Percentiles rank a stretch among this genome's conserved stretches.
Conservation (phyloP, 768 basidiomycete genomes). For the Coprinopsis strossmayeri region DNA sequence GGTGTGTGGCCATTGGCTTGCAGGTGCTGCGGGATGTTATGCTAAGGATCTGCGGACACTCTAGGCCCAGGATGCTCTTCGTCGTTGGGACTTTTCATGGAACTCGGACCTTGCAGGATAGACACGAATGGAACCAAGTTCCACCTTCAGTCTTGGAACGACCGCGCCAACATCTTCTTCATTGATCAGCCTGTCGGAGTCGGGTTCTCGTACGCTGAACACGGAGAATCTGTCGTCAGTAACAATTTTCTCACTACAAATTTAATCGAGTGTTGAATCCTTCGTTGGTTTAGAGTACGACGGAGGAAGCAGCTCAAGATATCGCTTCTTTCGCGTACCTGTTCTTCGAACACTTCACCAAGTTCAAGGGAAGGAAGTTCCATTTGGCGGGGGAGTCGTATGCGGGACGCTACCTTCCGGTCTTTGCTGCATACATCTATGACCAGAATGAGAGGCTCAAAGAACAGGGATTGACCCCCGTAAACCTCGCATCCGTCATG, state of each 20-base stretch:
- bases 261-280: background rate
- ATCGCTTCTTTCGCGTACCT: conserved; percentile 66
- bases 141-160: conserved; percentile 62
- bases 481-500: conserved; percentile 68
- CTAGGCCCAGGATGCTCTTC: conserved; percentile 37
- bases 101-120: conserved; percentile 67
- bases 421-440: conserved; percentile 71
- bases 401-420: conserved; percentile 64
- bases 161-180: conserved; percentile 57
- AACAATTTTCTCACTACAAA: background rate
- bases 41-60: background rate
- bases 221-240: conserved; percentile 49
- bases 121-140: conserved; percentile 42
- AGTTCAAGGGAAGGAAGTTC: conserved; percentile 62
- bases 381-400: conserved; percentile 76
- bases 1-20: too few species aligned
- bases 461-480: conserved; percentile 43
- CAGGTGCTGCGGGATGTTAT: background rate
- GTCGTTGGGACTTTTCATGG: conserved; percentile 65
- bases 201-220: conserved; percentile 59
- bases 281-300: too few species aligned
- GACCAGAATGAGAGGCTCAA: conserved; percentile 59
- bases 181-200: conserved; percentile 58
- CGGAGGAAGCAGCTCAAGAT: conserved; percentile 63
- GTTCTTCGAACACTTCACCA: conserved; percentile 67